Evolutionary conservation across 2,329 filamentous ascomycete species (phyloP), one percentile per base, ranked within the genome.

Genomic region (Ophiognomonia clavigignenti-juglandacearum): DNA sequence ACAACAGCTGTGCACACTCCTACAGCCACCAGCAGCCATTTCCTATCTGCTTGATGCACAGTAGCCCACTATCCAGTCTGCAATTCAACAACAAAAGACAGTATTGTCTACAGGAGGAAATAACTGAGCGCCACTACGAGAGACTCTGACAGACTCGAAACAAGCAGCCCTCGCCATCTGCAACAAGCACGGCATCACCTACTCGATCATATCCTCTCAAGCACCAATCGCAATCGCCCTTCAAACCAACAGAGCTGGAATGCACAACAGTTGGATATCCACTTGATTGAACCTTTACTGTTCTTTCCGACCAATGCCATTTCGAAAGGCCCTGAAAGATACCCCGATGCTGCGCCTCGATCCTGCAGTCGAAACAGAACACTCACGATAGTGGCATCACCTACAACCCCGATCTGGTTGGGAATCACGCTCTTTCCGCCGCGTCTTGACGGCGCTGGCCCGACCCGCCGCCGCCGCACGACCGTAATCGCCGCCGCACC

Each of bases 401-500:
- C 43, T 10, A 36, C 34, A 8, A 16, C 36, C 13, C 14, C 22
- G 23, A 18, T 19, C 14, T 40, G 37, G 31, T 8, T 39, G 39
- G 35, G 55, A 48, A 45, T 32, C 29, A 45, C 49, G 49, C 34
- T 44, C 54, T 41, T 18, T 41, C 50, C 39, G 67, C 69, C 69
- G 67, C 68, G 69, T 72, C 69, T 69, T 64, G 59, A 68, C 51
- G 70, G 61, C 70, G 69, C 64, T 55, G 69, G 69, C 68, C 57
- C 44, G 46, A 46, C 52, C 46, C 49, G 35, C 47, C 41, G 19
- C 45, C 54, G 51, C 43, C 39, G 22, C 42, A 27, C 16, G 20
- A 27, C 20, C 34, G 31, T 29, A 24, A 39, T 35, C 37, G 29
- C 22, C 44, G 11, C 14, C 48, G 47, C 49, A 47, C 48, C 50